phyloP scores from a whole-genome alignment of 2,329 filamentous ascomycete genomes.

The Xylaria sp. region DNA sequence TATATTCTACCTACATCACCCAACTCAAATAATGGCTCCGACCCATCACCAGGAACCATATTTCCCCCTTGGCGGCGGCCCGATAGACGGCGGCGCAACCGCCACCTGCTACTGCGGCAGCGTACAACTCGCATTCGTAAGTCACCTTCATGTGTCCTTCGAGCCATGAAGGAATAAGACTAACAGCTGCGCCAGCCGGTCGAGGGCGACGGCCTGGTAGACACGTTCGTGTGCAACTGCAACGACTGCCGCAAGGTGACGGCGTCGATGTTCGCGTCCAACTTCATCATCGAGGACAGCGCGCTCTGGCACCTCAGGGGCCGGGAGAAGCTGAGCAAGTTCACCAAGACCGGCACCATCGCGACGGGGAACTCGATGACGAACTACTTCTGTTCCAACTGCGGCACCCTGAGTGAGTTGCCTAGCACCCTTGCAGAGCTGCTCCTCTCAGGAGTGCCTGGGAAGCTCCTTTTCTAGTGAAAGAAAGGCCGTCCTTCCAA shows the following conservation, averaged over 20 bases:
- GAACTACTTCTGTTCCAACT: slow-evolving; percentile 63
- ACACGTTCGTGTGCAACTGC: slow-evolving; percentile 63
- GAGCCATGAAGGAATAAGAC: not conserved
- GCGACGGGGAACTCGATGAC: slow-evolving; percentile 55
- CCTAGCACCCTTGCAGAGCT: too few species aligned
- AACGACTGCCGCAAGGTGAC: slow-evolving; percentile 65
- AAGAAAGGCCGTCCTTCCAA: too few species aligned
- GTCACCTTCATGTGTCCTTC: slow-evolving; percentile 22
- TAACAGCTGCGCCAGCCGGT: slow-evolving; percentile 43
- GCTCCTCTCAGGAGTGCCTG: too few species aligned
- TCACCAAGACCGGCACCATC: slow-evolving; percentile 50
- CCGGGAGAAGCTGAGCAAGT: slow-evolving; percentile 51
- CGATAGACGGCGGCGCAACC: slow-evolving; percentile 51
- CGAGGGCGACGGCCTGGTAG: slow-evolving; percentile 47
- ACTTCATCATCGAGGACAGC: slow-evolving; percentile 53
- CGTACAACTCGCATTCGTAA: slow-evolving; percentile 57
- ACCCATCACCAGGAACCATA: not conserved
- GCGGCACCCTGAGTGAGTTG: slow-evolving; percentile 62
- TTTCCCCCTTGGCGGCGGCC: slow-evolving; percentile 43
- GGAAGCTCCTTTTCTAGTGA: too few species aligned
- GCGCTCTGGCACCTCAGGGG: slow-evolving; percentile 55
- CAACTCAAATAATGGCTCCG: not conserved
- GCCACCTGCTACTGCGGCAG: slow-evolving; percentile 62
- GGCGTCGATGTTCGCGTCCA: slow-evolving; percentile 63
- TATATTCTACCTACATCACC: not conserved